Base-by-base conservation (phyloP, 2,329 filamentous ascomycete genomes). In the Elsinoe ampelina region DNA sequence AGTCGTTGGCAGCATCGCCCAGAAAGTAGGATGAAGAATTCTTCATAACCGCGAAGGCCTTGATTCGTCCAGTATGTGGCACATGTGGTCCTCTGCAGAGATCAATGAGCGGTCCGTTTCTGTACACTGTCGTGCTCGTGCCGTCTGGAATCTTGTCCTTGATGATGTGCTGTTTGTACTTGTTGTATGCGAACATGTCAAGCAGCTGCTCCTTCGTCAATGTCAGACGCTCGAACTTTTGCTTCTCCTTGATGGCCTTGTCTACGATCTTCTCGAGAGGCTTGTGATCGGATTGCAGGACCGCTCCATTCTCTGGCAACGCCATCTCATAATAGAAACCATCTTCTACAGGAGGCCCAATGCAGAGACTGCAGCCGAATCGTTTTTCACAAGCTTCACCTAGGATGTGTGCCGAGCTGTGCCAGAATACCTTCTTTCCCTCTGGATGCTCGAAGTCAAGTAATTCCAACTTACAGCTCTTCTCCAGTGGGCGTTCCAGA, bases 321-420 rank as follows among this genome's bases (percentile, higher is more conserved):
- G 87, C 87, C 91, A 97, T 96, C 73, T 97, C 89, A 73, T 96
- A 97, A 79, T 95, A 96, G 78, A 95, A 96, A 38, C 90, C 92
- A 71, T 91, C 86, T 55, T 90, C 83, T 43, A 92, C 90, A 8
- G 89, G 93, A 34, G 93, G 93, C 20, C 93, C 93, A 69, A 96
- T 95, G 71, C 90, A 96, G 45, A 96, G 81, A 65, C 88, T 85
- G 74, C 92, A 96, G 59, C 90, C 89, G 68, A 90, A 98, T 66
- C 90, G 82, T 67, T 87, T 82, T 74, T 98, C 93, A 51, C 86
- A 87, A 59, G 91, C 91, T 73, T 97, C 93, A 64, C 93, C 93
- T n/a, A 98, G 82, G 62, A 95, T 85, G 71, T 98, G 93, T 43
- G 93, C 93, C 66, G 86, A 92, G 17, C 89, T 95, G 73, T 97